Evolutionary conservation across 2,329 filamentous ascomycete genomes (phyloP).

Genomic region (Colletotrichum sp.): DNA sequence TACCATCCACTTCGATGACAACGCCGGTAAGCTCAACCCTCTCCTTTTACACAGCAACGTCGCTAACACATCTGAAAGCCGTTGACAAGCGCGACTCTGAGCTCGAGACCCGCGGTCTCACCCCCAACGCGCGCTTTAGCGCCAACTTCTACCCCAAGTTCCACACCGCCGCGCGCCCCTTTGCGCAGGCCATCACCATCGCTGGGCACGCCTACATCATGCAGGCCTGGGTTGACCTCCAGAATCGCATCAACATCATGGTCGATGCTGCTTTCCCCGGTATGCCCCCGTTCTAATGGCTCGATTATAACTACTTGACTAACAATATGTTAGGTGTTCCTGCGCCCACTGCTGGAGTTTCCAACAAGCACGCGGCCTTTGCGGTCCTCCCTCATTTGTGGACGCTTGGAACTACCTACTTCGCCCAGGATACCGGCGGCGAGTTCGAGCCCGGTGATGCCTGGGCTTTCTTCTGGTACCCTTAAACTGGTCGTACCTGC

Average conservation of each 20-base stretch:
- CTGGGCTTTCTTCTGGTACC: background rate
- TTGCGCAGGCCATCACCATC: background rate
- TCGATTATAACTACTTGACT: background rate
- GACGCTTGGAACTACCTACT: background rate
- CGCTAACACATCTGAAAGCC: background rate
- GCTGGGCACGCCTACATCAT: background rate
- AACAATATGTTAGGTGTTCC: background rate
- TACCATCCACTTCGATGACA: background rate
- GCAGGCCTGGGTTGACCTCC: background rate
- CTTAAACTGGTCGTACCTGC: background rate
- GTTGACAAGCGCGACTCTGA: background rate
- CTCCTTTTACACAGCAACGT: background rate
- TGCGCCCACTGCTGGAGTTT: background rate
- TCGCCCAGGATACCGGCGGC: background rate
- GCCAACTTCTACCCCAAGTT: background rate
- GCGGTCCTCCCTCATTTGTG: background rate
- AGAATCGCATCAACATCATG: background rate
- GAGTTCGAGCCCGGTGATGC: background rate
- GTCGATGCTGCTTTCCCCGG: background rate
- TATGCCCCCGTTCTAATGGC: accelerated
- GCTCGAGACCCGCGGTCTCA: background rate
- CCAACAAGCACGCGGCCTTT: background rate
- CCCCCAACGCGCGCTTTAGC: background rate
- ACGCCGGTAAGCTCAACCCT: background rate
- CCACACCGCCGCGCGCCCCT: background rate